Base-by-base conservation (phyloP, 257 asterid species). In the Scutellaria galericulata region DNA sequence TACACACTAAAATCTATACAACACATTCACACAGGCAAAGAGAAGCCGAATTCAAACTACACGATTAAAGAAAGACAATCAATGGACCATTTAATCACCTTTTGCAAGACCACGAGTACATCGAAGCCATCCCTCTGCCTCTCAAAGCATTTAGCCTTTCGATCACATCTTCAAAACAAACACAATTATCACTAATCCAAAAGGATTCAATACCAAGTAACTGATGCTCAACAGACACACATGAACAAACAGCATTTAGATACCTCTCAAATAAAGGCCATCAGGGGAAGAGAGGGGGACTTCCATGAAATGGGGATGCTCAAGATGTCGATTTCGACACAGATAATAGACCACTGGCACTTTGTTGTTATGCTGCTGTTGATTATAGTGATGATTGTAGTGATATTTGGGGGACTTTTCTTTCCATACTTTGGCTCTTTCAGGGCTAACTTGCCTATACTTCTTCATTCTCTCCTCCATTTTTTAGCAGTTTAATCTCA, bases 251-350 rank as follows among this genome's bases (percentile, higher is more conserved):
- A 39, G 59, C 56, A 54, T 27, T 66, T 13, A 27, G 27, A 0
- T 84, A 93, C 99, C 99, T 89, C 90, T 88, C 69, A 95, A 77
- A 82, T 78, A 82, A 80, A 95, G 96, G 55, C 99, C 99, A 72
- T 87, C 86, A 9, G 98, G 72, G 20, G 98, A 86, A 65, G 97
- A 88, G 66, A 87, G 78, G 44, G 97, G 87, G 5, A 95, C 96
- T 82, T 95, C 96, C 86, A 95, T 95, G 85, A 95, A 95, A 78
- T 95, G 99, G 46, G 99, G 99, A 79, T 95, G 99, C 80, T 95
- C 97, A 27, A 95, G 91, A 61, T 88, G 98, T 42, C 92, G 83
- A 83, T 92, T 92, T 71, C 96, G 75, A 68, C 91, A 88, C 1
- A 95, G 86, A 69, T 95, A 95, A 81, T 95, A 95, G 74, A 95